Evolutionary conservation across 768 basidiomycete species (phyloP).

Genomic region (Boletellus sp.): DNA sequence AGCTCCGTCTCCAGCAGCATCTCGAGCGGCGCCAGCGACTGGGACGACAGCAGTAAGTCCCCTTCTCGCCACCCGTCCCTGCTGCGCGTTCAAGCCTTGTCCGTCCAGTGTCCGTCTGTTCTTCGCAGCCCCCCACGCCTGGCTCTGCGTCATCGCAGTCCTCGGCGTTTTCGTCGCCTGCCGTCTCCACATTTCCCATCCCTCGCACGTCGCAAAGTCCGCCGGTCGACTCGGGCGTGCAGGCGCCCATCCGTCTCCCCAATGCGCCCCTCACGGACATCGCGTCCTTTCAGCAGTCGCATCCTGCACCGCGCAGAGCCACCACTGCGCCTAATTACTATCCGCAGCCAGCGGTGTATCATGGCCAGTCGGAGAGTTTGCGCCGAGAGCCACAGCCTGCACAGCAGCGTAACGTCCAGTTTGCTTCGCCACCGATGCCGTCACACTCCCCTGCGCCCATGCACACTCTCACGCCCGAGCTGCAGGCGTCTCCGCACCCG

Average conservation of each 20-base stretch:
- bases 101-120: conserved; percentile 24
- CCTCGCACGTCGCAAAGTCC: conserved; percentile 54
- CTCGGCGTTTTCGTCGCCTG: conserved; percentile 67
- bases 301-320: conserved; percentile 31
- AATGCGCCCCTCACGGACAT: conserved; percentile 71
- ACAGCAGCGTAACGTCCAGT: conserved; percentile 25
- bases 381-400: conserved; percentile 32
- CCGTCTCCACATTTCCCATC: conserved; percentile 55
- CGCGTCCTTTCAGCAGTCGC: conserved; percentile 46
- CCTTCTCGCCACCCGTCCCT: neutral
- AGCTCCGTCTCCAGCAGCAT: conserved; percentile 58
- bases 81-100: neutral
- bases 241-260: conserved; percentile 59
- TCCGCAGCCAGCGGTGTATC: conserved; percentile 26
- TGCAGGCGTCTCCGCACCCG: conserved; percentile 23
- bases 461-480: conserved; percentile 27
- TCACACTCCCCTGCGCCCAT: conserved; percentile 24
- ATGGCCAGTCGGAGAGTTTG: conserved; percentile 27
- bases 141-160: conserved; percentile 54
- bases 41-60: conserved; percentile 73
- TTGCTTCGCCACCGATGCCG: conserved; percentile 31
- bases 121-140: conserved; percentile 34
- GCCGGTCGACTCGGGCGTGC: conserved; percentile 43
- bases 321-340: conserved; percentile 34
- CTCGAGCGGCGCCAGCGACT: conserved; percentile 60